Evolutionary conservation across 2,329 filamentous ascomycete genomes (phyloP).

Genomic region (Hypomyces perniciosus): DNA sequence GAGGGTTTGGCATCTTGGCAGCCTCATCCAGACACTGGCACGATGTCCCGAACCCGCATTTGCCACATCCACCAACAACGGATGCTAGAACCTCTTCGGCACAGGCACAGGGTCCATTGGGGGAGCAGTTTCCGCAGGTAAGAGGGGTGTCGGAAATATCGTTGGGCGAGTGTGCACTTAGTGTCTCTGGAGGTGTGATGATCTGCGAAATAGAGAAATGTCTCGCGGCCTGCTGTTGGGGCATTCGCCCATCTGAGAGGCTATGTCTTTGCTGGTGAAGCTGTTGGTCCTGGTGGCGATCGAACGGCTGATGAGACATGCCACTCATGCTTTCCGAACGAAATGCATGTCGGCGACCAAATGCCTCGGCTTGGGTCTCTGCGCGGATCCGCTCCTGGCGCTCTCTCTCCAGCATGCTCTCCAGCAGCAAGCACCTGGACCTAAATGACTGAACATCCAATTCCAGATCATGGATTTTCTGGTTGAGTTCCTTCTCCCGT

Average conservation of each 20-base stretch:
- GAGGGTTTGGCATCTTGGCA: constrained; percentile 39
- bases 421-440: constrained; percentile 54
- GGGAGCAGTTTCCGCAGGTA: constrained; percentile 52
- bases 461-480: constrained; percentile 55
- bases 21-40: constrained; percentile 62
- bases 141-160: constrained; percentile 29
- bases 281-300: constrained; percentile 23
- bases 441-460: constrained; percentile 61
- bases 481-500: constrained; percentile 49
- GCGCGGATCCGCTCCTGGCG: constrained; percentile 41
- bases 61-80: constrained; percentile 55
- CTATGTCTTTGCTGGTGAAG: constrained; percentile 23
- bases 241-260: constrained; percentile 21
- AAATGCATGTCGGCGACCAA: constrained; percentile 26
- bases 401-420: constrained; percentile 57
- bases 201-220: constrained; percentile 53
- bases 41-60: constrained; percentile 55
- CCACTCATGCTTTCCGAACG: constrained; percentile 23
- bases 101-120: constrained; percentile 50
- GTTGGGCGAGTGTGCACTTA: constrained; percentile 23
- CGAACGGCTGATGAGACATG: constrained; percentile 21
- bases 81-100: constrained; percentile 52
- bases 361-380: constrained; percentile 34
- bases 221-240: constrained; percentile 23
- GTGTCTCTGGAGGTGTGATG: constrained; percentile 46